A percentile compares a stretch with the other conserved stretches of the same genome.
Conservation (phyloP, 306 rosid genomes). For the apple (Malus domestica) region ASM211411v1 NC_041799.1:616501-617000, state of each 20-base stretch:
- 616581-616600: neutral
- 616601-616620: neutral
- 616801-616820: neutral
- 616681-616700: neutral
- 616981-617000: conserved; percentile 21
- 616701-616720: neutral
- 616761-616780: neutral
- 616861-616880: conserved; percentile 29
- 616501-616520: neutral
- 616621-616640: no score
- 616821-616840: neutral
- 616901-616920: conserved; percentile 38
- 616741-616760: neutral
- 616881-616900: conserved; percentile 33
- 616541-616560: neutral
- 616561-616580: neutral
- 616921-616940: conserved; percentile 81
- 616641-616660: no score
- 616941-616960: conserved; percentile 89
- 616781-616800: neutral
- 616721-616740: neutral
- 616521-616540: neutral
- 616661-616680: neutral
- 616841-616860: neutral
- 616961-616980: conserved; percentile 83